phyloP scores from a whole-genome alignment of 2,329 filamentous ascomycete species.

The Aureobasidium pullulans region DNA sequence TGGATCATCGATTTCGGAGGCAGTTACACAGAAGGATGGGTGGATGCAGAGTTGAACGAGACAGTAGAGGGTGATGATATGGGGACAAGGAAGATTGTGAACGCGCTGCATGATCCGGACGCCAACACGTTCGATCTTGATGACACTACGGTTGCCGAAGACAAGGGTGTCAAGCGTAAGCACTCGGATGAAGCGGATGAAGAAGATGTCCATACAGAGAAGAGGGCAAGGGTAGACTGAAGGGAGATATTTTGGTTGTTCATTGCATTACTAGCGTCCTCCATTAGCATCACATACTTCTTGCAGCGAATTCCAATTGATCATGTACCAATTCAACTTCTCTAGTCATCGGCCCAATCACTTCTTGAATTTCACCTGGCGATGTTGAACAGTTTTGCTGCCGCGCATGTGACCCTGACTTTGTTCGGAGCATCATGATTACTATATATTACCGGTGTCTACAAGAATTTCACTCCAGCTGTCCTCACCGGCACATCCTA shows the following conservation, averaged over 20 bases:
- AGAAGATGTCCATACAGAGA: not conserved
- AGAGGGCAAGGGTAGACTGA: conserved; percentile 2
- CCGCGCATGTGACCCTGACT: too few species aligned
- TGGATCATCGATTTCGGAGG: conserved; percentile 13
- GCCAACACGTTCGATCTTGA: conserved; percentile 20
- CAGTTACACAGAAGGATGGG: not conserved
- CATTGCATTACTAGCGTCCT: too few species aligned
- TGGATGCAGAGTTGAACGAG: conserved; percentile 3
- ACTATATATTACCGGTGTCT: too few species aligned
- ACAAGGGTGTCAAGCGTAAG: not conserved
- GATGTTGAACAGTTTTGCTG: too few species aligned
- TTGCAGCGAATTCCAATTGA: too few species aligned
- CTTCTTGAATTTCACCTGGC: too few species aligned
- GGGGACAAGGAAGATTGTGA: conserved; percentile 24
- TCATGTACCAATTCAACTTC: too few species aligned
- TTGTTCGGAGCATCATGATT: too few species aligned
- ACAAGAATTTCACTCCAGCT: too few species aligned
- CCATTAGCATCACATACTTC: too few species aligned
- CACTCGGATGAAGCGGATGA: not conserved
- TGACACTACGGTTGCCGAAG: conserved; percentile 11
- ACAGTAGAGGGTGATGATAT: conserved; percentile 16
- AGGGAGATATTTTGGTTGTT: not conserved
- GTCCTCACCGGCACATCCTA: too few species aligned
- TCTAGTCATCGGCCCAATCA: too few species aligned
- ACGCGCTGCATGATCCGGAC: conserved; percentile 24